These are phyloP conservation scores for Lenwebbia sp. DNA, from an alignment of 345 rosid species.

Conservation along the genomic window DNA sequence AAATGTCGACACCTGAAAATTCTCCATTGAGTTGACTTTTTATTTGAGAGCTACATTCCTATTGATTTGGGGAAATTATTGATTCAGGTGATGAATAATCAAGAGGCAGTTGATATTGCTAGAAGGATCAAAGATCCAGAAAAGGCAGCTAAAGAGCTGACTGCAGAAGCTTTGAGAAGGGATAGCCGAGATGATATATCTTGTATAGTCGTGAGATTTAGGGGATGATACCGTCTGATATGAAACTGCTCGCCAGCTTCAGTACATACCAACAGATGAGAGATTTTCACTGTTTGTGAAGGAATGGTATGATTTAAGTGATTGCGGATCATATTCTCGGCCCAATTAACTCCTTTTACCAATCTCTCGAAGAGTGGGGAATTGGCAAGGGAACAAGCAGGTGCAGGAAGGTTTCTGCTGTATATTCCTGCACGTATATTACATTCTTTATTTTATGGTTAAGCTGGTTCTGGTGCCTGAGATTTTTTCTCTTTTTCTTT, in stretches of 20 bases:
- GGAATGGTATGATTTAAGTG: neutral
- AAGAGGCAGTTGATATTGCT: slow-evolving; percentile 50
- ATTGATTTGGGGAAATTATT: neutral
- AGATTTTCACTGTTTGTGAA: neutral
- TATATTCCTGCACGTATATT: neutral
- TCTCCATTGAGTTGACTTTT: neutral
- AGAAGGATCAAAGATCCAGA: slow-evolving; percentile 38
- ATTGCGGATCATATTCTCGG: neutral
- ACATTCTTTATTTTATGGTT: neutral
- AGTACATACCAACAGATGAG: neutral
- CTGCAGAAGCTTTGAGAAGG: slow-evolving; percentile 35
- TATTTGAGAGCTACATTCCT: neutral
- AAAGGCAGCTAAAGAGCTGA: slow-evolving; percentile 37
- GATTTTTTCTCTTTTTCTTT: neutral
- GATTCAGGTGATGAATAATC: slow-evolving; percentile 43
- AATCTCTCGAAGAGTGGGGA: neutral
- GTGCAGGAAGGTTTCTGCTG: neutral
- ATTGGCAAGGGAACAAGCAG: neutral
- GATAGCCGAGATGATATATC: slow-evolving; percentile 60
- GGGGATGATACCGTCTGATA: neutral
- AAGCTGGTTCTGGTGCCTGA: neutral
- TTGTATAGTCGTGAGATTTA: slow-evolving; percentile 50
- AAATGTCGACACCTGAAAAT: neutral
- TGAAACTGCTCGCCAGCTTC: neutral
- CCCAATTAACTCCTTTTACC: neutral